These are phyloP conservation scores for Microdochium trichocladiopsis DNA, from an alignment of 2,329 filamentous ascomycete species.

Conservation along the genomic window DNA sequence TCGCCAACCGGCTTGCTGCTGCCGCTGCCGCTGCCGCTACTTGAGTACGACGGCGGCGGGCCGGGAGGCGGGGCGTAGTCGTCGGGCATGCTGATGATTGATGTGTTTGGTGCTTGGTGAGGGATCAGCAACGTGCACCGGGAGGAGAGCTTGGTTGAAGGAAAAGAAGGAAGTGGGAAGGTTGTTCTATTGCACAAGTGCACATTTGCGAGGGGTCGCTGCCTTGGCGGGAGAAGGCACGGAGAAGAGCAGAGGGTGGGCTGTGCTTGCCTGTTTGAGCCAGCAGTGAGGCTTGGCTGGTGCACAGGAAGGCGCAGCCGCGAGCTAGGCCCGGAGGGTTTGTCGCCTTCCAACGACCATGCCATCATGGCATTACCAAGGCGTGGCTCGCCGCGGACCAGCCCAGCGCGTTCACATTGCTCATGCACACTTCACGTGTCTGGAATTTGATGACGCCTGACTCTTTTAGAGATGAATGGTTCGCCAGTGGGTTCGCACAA, in stretches of 20 bases:
- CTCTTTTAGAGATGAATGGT: too few species aligned
- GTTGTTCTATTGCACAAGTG: too few species aligned
- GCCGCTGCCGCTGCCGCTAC: too few species aligned
- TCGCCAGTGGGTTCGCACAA: too few species aligned
- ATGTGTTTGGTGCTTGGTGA: background rate
- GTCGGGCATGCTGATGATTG: constrained; percentile 4
- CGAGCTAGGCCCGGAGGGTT: background rate
- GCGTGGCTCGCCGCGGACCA: too few species aligned
- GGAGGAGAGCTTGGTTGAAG: background rate
- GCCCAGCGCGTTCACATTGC: too few species aligned
- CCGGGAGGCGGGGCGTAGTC: constrained; percentile 12
- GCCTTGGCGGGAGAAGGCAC: too few species aligned
- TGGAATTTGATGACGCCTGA: too few species aligned
- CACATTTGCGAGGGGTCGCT: too few species aligned
- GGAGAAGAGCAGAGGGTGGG: too few species aligned
- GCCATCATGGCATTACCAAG: background rate
- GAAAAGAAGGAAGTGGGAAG: too few species aligned
- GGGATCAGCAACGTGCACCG: background rate
- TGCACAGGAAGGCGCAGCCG: background rate
- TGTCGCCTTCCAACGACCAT: background rate
- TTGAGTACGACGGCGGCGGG: constrained; percentile 13
- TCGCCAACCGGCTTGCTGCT: constrained; percentile 1
- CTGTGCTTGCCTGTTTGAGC: background rate
- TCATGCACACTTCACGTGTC: too few species aligned
- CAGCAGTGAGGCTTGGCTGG: background rate